Evolutionary conservation across 106 monocot species (phyloP).

Genomic region (Acanthochlamys bracteata): DNA sequence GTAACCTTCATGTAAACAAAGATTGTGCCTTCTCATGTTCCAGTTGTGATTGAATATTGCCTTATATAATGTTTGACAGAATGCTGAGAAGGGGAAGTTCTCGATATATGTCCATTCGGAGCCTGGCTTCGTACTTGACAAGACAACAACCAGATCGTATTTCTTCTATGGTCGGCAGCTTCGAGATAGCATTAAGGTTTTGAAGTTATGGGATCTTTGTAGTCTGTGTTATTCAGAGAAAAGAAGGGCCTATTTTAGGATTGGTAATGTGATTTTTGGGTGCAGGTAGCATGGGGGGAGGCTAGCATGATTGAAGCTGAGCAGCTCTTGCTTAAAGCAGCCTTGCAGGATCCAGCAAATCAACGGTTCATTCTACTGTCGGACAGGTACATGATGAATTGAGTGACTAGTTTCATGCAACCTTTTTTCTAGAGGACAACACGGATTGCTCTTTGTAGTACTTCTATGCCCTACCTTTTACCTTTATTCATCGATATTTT

Average conservation of each 20-base stretch:
- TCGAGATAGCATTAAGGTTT: constrained; percentile 51
- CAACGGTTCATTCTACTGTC: constrained; percentile 85
- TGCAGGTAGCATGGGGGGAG: constrained; percentile 91
- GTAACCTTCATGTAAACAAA: too few relatives aligned
- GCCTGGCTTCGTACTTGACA: constrained; percentile 65
- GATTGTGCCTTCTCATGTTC: neutral
- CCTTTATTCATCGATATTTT: too few relatives aligned
- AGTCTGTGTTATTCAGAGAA: neutral
- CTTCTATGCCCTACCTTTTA: too few relatives aligned
- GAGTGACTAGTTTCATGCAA: too few relatives aligned
- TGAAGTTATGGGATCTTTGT: neutral
- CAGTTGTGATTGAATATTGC: neutral
- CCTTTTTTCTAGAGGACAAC: too few relatives aligned
- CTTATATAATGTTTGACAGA: constrained; percentile 35
- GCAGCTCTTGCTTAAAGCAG: constrained; percentile 40
- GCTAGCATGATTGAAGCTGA: constrained; percentile 94
- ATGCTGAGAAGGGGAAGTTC: constrained; percentile 42
- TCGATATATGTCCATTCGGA: constrained; percentile 81
- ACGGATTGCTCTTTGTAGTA: too few relatives aligned
- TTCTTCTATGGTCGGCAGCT: constrained; percentile 74
- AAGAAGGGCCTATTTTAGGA: neutral
- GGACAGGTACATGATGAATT: constrained; percentile 42
- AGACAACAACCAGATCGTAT: constrained; percentile 48
- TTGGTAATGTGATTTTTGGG: neutral
- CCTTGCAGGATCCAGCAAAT: constrained; percentile 79